These are phyloP conservation scores for Pecoramyces ruminantium DNA, from an alignment of 192 early-diverging fungal genomes.

Conservation along the genomic window DNA sequence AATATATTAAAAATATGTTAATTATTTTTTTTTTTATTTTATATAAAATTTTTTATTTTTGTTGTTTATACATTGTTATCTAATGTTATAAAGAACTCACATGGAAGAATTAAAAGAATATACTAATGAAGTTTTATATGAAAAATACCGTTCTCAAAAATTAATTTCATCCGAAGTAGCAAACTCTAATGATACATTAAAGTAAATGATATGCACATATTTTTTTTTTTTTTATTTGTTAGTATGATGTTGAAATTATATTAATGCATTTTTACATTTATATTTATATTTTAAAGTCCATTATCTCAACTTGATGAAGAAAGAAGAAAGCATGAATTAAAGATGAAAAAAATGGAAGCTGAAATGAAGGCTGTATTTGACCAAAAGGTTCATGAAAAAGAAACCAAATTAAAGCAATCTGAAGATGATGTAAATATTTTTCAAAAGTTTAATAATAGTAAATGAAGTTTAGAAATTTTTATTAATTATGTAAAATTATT, in stretches of 20 bases:
- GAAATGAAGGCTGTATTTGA: slow-evolving; percentile 99
- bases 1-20: too few species aligned
- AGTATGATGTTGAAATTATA: too few species aligned
- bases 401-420: slow-evolving; percentile 89
- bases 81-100: slow-evolving; percentile 2
- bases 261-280: too few species aligned
- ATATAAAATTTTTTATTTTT: too few species aligned
- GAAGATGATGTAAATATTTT: slow-evolving; percentile 56
- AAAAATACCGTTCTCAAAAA: slow-evolving; percentile 4
- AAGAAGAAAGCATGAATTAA: slow-evolving; percentile 74
- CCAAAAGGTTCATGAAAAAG: slow-evolving; percentile 97
- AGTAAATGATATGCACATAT: background rate
- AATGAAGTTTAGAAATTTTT: too few species aligned
- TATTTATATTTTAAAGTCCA: slow-evolving; percentile 37
- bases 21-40: too few species aligned
- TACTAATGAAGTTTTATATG: slow-evolving; percentile 5
- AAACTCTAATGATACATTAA: background rate
- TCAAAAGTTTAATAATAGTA: too few species aligned
- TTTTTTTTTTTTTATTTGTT: too few species aligned
- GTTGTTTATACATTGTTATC: too few species aligned
- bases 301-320: slow-evolving; percentile 78
- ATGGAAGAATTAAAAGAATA: slow-evolving; percentile 7
- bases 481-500: too few species aligned
- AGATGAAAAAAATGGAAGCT: slow-evolving; percentile 94
- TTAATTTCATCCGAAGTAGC: background rate